Percentiles rank a stretch among this genome's conserved stretches.
These are phyloP conservation scores for Cladorrhinum sp. DNA, from an alignment of 2,329 filamentous ascomycete genomes.

Conservation along the genomic window DNA sequence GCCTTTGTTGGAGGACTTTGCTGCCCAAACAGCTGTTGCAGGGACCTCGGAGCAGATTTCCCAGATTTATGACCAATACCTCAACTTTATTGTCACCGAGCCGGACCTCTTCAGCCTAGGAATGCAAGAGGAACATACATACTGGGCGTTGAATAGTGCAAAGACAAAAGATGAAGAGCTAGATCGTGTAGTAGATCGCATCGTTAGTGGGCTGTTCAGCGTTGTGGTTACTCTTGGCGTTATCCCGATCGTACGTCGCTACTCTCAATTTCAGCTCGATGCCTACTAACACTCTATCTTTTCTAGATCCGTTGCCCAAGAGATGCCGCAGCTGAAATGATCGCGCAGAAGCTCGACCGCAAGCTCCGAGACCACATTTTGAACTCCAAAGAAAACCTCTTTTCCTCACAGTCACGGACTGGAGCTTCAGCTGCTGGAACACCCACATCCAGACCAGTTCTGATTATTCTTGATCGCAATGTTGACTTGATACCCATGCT, in stretches of 20 bases:
- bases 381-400: slow-evolving; percentile 97
- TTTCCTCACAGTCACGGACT: slow-evolving; percentile 61
- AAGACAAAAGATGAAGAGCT: slow-evolving; percentile 87
- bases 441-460: slow-evolving; percentile 75
- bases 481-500: slow-evolving; percentile 96
- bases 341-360: slow-evolving; percentile 87
- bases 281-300: slow-evolving; percentile 8
- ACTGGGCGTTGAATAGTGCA: slow-evolving; percentile 94
- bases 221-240: slow-evolving; percentile 97
- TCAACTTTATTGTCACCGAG: slow-evolving; percentile 96
- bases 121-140: slow-evolving; percentile 85
- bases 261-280: background rate
- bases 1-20: slow-evolving; percentile 90
- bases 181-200: slow-evolving; percentile 80
- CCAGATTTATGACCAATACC: slow-evolving; percentile 92
- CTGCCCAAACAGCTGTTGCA: slow-evolving; percentile 76
- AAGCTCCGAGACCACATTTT: slow-evolving; percentile 95
- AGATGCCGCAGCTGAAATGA: slow-evolving; percentile 88
- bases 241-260: slow-evolving; percentile 76
- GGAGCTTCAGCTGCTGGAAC: slow-evolving; percentile 56
- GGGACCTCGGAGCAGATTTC: slow-evolving; percentile 86
- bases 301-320: slow-evolving; percentile 67
- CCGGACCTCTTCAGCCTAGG: slow-evolving; percentile 93
- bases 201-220: slow-evolving; percentile 95
- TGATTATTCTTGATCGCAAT: slow-evolving; percentile 92